These are phyloP conservation scores for Sporisorium sorghi DNA, from an alignment of 1,284 basidiomycete genomes.

Conservation along the genomic window DNA sequence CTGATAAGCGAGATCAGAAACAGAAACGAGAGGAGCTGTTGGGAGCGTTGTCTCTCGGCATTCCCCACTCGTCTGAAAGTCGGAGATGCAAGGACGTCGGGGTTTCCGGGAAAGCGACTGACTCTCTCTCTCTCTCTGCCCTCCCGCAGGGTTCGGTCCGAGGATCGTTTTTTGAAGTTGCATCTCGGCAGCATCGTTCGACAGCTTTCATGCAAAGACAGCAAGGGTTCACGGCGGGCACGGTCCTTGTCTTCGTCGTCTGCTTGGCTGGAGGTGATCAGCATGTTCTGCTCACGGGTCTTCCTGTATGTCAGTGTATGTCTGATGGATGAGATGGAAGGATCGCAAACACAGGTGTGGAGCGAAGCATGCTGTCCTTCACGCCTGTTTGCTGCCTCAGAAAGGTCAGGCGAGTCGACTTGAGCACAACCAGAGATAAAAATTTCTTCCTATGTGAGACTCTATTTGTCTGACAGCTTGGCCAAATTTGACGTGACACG, in stretches of 20 bases:
- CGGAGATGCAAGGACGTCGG: conserved; percentile 12
- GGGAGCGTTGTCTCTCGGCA: background rate
- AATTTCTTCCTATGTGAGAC: background rate
- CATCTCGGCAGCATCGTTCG: too few relatives aligned
- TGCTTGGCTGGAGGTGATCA: background rate
- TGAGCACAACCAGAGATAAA: background rate
- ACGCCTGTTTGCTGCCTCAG: too few relatives aligned
- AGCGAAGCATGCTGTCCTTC: background rate
- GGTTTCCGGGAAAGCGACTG: conserved; percentile 12
- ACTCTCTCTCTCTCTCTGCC: background rate
- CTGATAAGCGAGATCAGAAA: conserved; percentile 4
- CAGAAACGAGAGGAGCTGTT: background rate
- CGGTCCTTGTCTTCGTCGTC: background rate
- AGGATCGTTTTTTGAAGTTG: too few relatives aligned
- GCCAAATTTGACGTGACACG: too few relatives aligned
- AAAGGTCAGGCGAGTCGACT: too few relatives aligned
- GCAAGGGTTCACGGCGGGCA: background rate
- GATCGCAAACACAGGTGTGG: background rate
- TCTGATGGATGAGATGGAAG: too few relatives aligned
- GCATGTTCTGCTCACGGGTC: background rate
- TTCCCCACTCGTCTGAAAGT: background rate
- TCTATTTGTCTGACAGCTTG: background rate
- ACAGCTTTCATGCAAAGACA: background rate
- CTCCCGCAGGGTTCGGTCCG: background rate
- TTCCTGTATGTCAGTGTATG: background rate